Evolutionary conservation across 345 rosid species (phyloP).

Genomic region (Moricandia moricandioides): DNA sequence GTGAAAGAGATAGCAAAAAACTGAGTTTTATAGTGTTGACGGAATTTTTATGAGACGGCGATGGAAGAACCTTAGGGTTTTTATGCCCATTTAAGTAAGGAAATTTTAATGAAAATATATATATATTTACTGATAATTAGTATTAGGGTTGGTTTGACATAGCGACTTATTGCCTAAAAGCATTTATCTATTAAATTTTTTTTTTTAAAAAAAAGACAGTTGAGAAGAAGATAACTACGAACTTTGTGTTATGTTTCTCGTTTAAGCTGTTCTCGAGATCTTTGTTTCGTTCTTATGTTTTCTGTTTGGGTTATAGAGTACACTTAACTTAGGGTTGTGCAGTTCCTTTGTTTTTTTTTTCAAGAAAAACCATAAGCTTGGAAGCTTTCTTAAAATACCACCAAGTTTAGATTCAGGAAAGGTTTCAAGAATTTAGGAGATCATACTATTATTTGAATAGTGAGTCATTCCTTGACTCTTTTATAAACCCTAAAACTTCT

Average conservation of each 20-base stretch:
- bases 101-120: conserved; percentile 33
- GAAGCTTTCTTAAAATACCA: no score
- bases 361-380: no score
- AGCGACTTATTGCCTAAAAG: conserved; percentile 3
- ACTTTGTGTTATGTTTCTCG: conserved; percentile 15
- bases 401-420: neutral
- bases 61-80: conserved; percentile 94
- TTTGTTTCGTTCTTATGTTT: neutral
- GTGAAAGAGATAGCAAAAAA: conserved; percentile 2
- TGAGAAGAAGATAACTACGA: conserved; percentile 8
- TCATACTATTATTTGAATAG: neutral
- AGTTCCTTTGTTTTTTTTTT: neutral
- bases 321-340: neutral
- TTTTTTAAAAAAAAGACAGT: neutral
- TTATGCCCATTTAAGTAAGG: conserved; percentile 43
- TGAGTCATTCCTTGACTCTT: neutral
- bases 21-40: conserved; percentile 37
- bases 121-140: neutral
- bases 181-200: neutral
- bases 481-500: neutral
- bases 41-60: conserved; percentile 85
- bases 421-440: neutral
- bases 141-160: conserved; percentile 33
- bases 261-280: neutral
- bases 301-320: neutral